Evolutionary conservation across 306 rosid species (phyloP).

Genomic region (Gillenia trifoliata): DNA sequence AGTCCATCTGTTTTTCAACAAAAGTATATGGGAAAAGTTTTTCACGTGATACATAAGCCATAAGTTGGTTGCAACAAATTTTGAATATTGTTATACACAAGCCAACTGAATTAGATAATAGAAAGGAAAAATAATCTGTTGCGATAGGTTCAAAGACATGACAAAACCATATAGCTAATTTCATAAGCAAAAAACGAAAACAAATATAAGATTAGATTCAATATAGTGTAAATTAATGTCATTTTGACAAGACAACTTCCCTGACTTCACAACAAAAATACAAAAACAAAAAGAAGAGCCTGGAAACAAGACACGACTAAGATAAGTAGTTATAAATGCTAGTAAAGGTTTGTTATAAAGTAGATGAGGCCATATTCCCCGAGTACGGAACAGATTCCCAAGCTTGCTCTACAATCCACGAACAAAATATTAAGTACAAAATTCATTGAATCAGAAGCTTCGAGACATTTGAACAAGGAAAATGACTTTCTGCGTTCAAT

Average conservation of each 20-base stretch:
- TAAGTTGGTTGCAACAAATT: background rate
- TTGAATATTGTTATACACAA: background rate
- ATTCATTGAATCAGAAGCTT: background rate
- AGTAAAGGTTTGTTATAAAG: background rate
- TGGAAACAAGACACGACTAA: background rate
- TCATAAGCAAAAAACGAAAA: background rate
- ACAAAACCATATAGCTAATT: background rate
- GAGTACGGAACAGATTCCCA: background rate
- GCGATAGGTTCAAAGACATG: background rate
- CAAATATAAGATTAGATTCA: background rate
- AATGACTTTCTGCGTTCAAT: background rate
- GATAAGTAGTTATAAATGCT: background rate
- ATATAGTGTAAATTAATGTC: background rate
- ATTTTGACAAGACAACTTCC: background rate
- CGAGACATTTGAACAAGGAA: background rate
- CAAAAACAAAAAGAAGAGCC: background rate
- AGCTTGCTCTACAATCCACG: background rate
- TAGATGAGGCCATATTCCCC: background rate
- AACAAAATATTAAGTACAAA: background rate
- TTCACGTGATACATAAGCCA: background rate
- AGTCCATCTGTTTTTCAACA: constrained; percentile 49
- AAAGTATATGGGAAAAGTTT: constrained; percentile 18
- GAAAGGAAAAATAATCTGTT: background rate
- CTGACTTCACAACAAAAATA: background rate
- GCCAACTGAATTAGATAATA: background rate